phyloP scores from a whole-genome alignment of 1,284 basidiomycete genomes.

The Ganoderma leucocontextum region DNA sequence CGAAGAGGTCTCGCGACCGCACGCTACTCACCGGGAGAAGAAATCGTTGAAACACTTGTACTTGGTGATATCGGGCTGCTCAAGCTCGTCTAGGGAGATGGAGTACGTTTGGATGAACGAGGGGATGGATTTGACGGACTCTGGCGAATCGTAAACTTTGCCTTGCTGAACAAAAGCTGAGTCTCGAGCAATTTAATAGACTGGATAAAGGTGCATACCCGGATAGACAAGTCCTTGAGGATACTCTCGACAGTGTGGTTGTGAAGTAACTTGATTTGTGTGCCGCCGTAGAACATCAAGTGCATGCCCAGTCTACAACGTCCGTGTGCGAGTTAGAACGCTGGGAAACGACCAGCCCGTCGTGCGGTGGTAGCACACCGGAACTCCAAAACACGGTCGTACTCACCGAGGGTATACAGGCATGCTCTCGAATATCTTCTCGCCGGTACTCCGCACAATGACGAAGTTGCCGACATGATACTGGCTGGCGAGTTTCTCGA shows the following conservation, averaged over 20 bases:
- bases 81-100: constrained; percentile 69
- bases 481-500: constrained; percentile 58
- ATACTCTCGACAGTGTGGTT: constrained; percentile 63
- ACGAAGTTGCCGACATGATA: constrained; percentile 77
- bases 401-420: constrained; percentile 71
- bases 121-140: constrained; percentile 69
- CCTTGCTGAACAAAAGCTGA: constrained; percentile 51
- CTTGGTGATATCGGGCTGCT: constrained; percentile 66
- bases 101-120: constrained; percentile 80
- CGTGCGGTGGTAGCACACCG: too few species aligned
- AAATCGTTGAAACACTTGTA: constrained; percentile 87
- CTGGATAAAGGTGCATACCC: constrained; percentile 46
- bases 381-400: too few species aligned
- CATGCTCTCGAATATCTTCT: constrained; percentile 83
- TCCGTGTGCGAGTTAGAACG: constrained; percentile 6
- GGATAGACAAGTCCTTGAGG: constrained; percentile 72
- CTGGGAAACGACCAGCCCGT: neutral
- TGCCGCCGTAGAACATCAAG: constrained; percentile 73
- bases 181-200: neutral
- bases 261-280: constrained; percentile 62
- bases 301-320: constrained; percentile 74
- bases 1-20: neutral
- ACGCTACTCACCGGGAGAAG: constrained; percentile 68
- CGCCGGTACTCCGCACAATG: constrained; percentile 62
- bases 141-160: constrained; percentile 59